These are phyloP conservation scores for Sarocladium kiliense DNA, from an alignment of 2,329 filamentous ascomycete genomes.

Conservation along the genomic window DNA sequence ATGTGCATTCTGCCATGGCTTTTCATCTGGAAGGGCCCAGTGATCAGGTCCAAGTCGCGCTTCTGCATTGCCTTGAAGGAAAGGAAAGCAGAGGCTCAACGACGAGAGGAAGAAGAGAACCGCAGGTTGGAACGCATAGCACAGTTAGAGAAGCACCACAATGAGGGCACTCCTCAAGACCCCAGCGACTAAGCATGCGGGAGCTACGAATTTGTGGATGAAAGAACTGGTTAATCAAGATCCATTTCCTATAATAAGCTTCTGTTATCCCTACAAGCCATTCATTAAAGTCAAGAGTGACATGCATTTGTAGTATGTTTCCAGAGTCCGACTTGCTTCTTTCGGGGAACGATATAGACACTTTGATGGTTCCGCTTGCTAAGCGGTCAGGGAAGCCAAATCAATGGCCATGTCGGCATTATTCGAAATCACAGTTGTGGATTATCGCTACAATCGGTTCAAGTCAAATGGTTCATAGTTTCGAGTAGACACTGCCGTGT, in stretches of 20 bases:
- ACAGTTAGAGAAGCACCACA: conserved; percentile 16
- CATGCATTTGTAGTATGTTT: no score
- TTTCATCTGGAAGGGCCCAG: conserved; percentile 49
- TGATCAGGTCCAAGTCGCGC: conserved; percentile 49
- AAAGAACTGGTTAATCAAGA: not conserved
- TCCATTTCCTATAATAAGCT: not conserved
- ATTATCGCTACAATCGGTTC: no score
- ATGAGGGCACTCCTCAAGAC: not conserved
- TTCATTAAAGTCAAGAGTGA: no score
- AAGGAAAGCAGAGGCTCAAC: conserved; percentile 41
- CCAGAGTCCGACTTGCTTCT: no score
- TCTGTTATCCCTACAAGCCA: no score
- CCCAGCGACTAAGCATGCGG: not conserved
- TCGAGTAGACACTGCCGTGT: no score
- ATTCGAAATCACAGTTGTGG: no score
- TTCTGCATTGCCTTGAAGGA: conserved; percentile 58
- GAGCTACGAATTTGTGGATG: not conserved
- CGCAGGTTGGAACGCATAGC: conserved; percentile 22
- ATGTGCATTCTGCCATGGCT: conserved; percentile 48
- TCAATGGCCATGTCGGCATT: no score
- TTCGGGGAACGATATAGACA: no score
- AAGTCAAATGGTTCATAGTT: no score
- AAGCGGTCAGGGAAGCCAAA: no score
- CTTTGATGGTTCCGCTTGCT: no score
- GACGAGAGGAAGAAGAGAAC: conserved; percentile 29